Base-by-base conservation (phyloP, 257 asterid genomes). In the Gentiana dahurica region DNA sequence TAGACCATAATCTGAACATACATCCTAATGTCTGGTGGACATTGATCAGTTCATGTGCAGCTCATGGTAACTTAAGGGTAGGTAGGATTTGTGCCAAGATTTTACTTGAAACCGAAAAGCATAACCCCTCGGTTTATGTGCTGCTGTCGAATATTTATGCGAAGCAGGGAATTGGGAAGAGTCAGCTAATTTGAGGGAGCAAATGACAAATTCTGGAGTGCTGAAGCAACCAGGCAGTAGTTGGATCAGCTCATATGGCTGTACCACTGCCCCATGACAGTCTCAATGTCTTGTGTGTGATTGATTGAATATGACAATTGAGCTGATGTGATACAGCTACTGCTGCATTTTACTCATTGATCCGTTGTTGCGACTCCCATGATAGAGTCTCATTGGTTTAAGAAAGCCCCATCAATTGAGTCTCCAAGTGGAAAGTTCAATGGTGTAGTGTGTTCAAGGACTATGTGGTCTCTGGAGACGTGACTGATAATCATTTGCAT, bases 341-440 rank as follows among this genome's bases (percentile, higher is more conserved):
- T 10, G 85, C 70, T 1, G 75, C 84, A 36, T 72, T 78, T 8
- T 75, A 81, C 76, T 73, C 94, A 0, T 72, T 94, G 92, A 66
- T 80, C 95, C 70, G 94, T 86, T 62, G 91, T 92, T 38, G 79
- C 86, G 60, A 89, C 97, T 54, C 97, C 97, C 38, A 83, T 89
- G 97, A 87, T 95, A 46, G 94, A 86, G 68, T 61, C 82, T 67
- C 84, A 81, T 65, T 76, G 92, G 34, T 51, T 75, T 63, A 83
- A 75, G 73, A 83, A 71, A 70, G 65, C 68, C 38, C 64, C 82
- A 47, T 73, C 77, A 6, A 55, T 67, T 43, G 93, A 80, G 49
- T 75, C 84, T 37, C 34, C 81, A 47, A 60, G 79, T 55, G 71
- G 68, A 39, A 71, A 62, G 60, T 49, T 70, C 32, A 60, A 56